Percentiles rank a stretch among this genome's conserved stretches.
Evolutionary conservation across 2,329 filamentous ascomycete species (phyloP).

Genomic region (Saccharata proteae): DNA sequence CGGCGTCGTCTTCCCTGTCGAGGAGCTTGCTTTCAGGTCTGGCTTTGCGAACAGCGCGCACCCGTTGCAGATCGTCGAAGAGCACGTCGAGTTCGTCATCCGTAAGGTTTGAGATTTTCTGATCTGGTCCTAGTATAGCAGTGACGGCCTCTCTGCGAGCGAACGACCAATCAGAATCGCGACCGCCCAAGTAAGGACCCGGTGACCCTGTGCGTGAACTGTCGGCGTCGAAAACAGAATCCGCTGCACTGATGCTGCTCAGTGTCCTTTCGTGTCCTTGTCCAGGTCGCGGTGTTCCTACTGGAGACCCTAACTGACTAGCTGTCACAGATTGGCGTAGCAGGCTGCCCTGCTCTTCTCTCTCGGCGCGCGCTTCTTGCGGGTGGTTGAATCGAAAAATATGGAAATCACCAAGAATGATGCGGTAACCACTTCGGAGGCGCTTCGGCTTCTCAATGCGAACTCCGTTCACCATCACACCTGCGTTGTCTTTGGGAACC

Average conservation of each 20-base stretch:
- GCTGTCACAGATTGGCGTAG: slow-evolving; percentile 68
- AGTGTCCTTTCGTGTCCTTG: slow-evolving; percentile 60
- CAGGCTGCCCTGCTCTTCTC: slow-evolving; percentile 64
- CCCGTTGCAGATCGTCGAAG: slow-evolving; percentile 86
- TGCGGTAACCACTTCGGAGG: slow-evolving; percentile 81
- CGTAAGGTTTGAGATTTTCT: slow-evolving; percentile 78
- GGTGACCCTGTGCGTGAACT: slow-evolving; percentile 73
- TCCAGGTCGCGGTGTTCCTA: slow-evolving; percentile 41
- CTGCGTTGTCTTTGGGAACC: slow-evolving; percentile 78
- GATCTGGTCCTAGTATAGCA: slow-evolving; percentile 78
- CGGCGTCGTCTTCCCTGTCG: slow-evolving; percentile 67
- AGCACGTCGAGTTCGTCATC: slow-evolving; percentile 90
- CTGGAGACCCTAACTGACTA: slow-evolving; percentile 52
- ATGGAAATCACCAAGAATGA: slow-evolving; percentile 95
- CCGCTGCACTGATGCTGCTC: slow-evolving; percentile 55
- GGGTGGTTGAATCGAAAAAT: slow-evolving; percentile 98
- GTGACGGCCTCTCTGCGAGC: slow-evolving; percentile 87
- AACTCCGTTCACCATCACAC: slow-evolving; percentile 95
- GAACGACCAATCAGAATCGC: slow-evolving; percentile 90
- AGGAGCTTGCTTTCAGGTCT: slow-evolving; percentile 42
- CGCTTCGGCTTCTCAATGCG: slow-evolving; percentile 76
- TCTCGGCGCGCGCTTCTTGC: slow-evolving; percentile 84
- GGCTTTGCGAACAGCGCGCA: slow-evolving; percentile 71
- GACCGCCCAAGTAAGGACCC: slow-evolving; percentile 52
- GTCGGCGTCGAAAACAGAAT: slow-evolving; percentile 61